phyloP scores from a whole-genome alignment of 495 filamentous ascomycete species.

The Podospora comata region DNA sequence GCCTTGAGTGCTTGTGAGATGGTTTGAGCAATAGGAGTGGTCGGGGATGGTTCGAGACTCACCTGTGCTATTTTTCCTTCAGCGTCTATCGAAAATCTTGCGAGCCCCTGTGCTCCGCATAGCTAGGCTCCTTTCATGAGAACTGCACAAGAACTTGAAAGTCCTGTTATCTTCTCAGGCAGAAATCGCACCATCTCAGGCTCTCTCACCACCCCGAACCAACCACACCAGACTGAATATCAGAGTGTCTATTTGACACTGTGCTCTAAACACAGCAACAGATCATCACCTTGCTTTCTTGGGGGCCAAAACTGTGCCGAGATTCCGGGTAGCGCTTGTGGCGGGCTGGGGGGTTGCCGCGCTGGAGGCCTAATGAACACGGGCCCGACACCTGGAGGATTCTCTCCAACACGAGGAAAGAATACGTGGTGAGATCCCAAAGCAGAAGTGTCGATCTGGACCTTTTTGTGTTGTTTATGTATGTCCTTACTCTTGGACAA shows the following conservation, averaged over 20 bases:
- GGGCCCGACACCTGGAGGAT: neutral
- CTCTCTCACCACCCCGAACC: neutral
- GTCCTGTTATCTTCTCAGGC: too few species aligned
- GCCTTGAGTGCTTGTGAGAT: too few species aligned
- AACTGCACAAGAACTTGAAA: too few species aligned
- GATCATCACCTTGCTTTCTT: neutral
- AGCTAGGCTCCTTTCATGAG: too few species aligned
- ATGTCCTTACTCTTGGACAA: neutral
- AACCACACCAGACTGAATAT: neutral
- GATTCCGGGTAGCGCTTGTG: neutral
- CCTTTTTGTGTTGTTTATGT: neutral
- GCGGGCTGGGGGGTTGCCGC: too few species aligned
- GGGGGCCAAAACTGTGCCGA: neutral
- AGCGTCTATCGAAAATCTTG: too few species aligned
- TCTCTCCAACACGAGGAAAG: neutral
- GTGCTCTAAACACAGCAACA: neutral
- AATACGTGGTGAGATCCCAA: neutral
- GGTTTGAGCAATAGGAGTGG: too few species aligned
- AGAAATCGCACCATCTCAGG: too few species aligned
- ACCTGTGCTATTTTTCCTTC: too few species aligned
- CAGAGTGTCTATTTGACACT: neutral
- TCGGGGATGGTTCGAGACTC: too few species aligned
- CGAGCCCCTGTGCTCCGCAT: too few species aligned
- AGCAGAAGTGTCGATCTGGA: neutral
- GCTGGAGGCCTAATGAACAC: neutral